phyloP scores from a whole-genome alignment of 805 yeast species.

The Pichia insulana region DNA sequence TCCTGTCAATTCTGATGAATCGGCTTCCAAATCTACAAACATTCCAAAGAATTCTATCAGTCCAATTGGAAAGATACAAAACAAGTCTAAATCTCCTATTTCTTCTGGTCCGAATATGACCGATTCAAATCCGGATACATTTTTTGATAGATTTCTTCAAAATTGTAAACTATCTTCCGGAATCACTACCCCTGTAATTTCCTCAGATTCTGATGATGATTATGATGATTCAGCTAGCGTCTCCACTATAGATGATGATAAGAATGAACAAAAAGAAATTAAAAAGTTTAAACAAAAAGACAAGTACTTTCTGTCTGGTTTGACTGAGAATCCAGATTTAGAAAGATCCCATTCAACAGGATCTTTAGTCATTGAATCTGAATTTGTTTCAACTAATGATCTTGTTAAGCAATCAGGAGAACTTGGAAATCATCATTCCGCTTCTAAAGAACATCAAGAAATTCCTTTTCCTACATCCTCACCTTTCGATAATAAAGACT shows the following conservation, averaged over 20 bases:
- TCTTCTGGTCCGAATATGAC: too few relatives aligned
- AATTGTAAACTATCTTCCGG: constrained; percentile 4
- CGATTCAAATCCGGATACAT: neutral
- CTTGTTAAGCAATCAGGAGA: neutral
- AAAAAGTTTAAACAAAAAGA: neutral
- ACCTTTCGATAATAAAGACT: neutral
- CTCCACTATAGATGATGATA: neutral
- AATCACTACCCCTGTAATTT: constrained; percentile 11
- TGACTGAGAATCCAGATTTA: neutral
- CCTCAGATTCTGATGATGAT: constrained; percentile 12
- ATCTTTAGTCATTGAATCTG: constrained; percentile 7
- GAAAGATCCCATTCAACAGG: constrained; percentile 12
- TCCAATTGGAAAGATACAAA: too few relatives aligned
- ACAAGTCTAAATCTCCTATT: too few relatives aligned
- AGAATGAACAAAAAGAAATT: neutral
- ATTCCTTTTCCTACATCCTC: constrained; percentile 1
- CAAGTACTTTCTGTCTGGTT: too few relatives aligned
- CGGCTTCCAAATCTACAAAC: too few relatives aligned
- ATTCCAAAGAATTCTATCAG: too few relatives aligned
- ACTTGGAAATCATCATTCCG: neutral
- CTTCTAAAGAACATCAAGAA: neutral
- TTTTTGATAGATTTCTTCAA: neutral
- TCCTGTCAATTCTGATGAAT: too few relatives aligned
- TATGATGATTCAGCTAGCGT: neutral
- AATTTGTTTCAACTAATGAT: constrained; percentile 1